A percentile compares a stretch with the other conserved stretches of the same genome.
Evolutionary conservation across 371 early-diverging fungal genomes (phyloP).

Genomic region (Paraphysoderma sedebokerense): DNA sequence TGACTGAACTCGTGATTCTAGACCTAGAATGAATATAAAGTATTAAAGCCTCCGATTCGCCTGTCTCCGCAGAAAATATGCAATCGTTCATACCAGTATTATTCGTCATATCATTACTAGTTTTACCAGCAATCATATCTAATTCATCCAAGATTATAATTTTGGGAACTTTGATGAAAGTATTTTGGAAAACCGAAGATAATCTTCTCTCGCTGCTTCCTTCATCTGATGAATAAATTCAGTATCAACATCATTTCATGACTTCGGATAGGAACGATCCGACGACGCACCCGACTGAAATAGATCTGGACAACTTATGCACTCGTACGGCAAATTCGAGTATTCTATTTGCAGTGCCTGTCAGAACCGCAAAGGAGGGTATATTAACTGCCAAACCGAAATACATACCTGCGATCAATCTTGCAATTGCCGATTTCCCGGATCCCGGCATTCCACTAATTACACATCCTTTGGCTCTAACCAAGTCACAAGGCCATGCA

Average conservation of each 20-base stretch:
- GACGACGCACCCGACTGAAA: slow-evolving; percentile 34
- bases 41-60: background rate
- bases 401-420: slow-evolving; percentile 25
- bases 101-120: slow-evolving; percentile 17
- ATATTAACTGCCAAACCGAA: background rate
- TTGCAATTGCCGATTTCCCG: slow-evolving; percentile 41
- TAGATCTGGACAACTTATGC: slow-evolving; percentile 49
- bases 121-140: slow-evolving; percentile 30
- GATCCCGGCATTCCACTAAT: slow-evolving; percentile 41
- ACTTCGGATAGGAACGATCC: background rate
- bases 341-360: slow-evolving; percentile 9
- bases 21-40: slow-evolving; percentile 8
- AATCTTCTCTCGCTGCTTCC: slow-evolving; percentile 34
- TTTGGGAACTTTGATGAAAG: slow-evolving; percentile 8
- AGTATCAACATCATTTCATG: background rate
- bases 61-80: slow-evolving; percentile 10
- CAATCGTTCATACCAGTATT: slow-evolving; percentile 18
- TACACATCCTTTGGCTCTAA: slow-evolving; percentile 23
- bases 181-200: slow-evolving; percentile 21
- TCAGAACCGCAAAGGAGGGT: background rate
- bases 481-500: too few relatives aligned
- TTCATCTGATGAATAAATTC: slow-evolving; percentile 12
- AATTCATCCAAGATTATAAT: slow-evolving; percentile 41
- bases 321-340: slow-evolving; percentile 30
- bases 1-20: slow-evolving; percentile 19